Conservation (phyloP, 306 rosid genomes). For the Gynostemma pentaphyllum region DNA sequence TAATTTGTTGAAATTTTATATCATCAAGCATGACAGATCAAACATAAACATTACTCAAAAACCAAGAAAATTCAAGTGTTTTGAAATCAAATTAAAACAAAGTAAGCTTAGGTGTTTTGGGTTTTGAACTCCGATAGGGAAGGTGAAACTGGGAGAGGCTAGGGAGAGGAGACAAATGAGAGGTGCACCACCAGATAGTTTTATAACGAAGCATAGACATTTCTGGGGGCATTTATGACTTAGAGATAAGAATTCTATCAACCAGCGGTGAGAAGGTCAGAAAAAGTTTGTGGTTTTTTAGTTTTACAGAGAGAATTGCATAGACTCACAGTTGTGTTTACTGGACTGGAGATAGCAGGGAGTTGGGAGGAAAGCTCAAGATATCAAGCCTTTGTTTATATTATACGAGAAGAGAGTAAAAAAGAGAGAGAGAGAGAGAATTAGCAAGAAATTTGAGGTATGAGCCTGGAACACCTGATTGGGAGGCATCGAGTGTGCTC, state of each 20-base stretch:
- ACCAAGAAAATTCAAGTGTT: not conserved
- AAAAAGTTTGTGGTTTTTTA: not conserved
- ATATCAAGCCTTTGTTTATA: not conserved
- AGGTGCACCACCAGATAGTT: not conserved
- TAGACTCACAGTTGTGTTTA: not conserved
- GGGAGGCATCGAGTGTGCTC: not conserved
- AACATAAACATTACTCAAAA: not conserved
- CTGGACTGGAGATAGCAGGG: not conserved
- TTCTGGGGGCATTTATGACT: not conserved
- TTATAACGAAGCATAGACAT: not conserved
- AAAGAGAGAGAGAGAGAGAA: not conserved
- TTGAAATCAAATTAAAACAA: not conserved
- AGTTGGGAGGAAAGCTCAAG: not conserved
- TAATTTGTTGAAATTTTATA: not conserved
- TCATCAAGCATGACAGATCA: not conserved
- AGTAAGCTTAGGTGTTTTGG: not conserved
- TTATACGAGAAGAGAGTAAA: not conserved
- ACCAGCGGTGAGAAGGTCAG: not conserved
- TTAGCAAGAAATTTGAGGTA: no score
- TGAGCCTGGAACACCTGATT: not conserved
- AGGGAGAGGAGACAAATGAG: conserved; percentile 3
- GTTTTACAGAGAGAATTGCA: not conserved
- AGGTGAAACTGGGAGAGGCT: conserved; percentile 1
- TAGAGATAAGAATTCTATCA: not conserved
- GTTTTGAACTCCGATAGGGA: not conserved